Conservation (phyloP, 2,329 filamentous ascomycete species). For the Zymoseptoria passerinii region DNA sequence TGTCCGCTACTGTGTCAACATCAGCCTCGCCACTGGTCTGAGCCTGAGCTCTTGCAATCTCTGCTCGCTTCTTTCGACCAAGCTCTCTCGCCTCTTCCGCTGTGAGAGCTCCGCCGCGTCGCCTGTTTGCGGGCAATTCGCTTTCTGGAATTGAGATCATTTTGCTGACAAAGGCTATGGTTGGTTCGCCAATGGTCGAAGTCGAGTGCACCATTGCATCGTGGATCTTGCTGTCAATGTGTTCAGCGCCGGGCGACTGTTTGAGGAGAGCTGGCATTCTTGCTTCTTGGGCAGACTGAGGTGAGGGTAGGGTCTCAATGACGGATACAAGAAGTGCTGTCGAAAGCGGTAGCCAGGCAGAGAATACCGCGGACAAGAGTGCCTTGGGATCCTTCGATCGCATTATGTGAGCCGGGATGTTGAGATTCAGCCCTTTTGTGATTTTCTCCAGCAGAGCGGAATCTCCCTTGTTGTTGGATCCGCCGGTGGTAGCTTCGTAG, state of each 20-base stretch:
- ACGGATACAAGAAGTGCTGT: constrained; percentile 90
- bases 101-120: constrained; percentile 62
- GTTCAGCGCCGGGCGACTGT: constrained; percentile 65
- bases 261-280: constrained; percentile 73
- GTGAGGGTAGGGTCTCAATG: constrained; percentile 84
- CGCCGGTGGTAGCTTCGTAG: constrained; percentile 81
- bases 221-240: constrained; percentile 60
- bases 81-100: constrained; percentile 86
- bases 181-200: constrained; percentile 59
- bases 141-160: constrained; percentile 94
- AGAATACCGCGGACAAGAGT: constrained; percentile 77
- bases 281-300: constrained; percentile 67
- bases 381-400: constrained; percentile 76
- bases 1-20: constrained; percentile 49
- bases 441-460: constrained; percentile 81
- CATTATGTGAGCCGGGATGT: constrained; percentile 72
- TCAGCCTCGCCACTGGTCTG: constrained; percentile 42
- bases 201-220: constrained; percentile 80
- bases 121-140: constrained; percentile 80
- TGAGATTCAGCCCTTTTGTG: constrained; percentile 80
- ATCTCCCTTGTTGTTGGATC: constrained; percentile 75
- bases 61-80: constrained; percentile 78
- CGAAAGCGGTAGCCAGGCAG: constrained; percentile 84
- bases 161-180: constrained; percentile 94
- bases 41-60: constrained; percentile 72